Conservation (phyloP, 257 asterid species). For the Solanum sejunctum region DNA sequence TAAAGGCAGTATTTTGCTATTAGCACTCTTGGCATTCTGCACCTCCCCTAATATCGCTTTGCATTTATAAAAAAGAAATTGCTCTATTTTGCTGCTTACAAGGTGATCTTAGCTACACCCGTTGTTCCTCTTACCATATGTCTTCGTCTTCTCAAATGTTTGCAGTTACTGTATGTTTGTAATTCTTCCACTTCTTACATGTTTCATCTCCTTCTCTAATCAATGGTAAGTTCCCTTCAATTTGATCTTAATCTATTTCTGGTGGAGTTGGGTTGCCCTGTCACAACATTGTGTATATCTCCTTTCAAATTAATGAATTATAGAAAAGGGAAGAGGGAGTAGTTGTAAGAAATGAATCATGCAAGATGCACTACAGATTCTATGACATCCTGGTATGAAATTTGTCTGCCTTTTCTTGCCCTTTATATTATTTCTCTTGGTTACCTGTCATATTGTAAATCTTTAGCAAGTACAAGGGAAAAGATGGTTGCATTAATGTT, state of each 20-base stretch:
- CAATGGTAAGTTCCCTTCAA: background rate
- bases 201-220: background rate
- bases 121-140: background rate
- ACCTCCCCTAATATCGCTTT: background rate
- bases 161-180: background rate
- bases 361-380: background rate
- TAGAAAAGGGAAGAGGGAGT: background rate
- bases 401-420: background rate
- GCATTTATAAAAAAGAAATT: background rate
- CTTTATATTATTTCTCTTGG: background rate
- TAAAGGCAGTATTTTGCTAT: background rate
- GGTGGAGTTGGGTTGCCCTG: background rate
- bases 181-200: background rate
- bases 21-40: background rate
- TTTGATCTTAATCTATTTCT: background rate
- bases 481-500: too few species aligned
- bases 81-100: background rate
- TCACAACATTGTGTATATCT: background rate
- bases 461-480: background rate
- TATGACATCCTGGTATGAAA: background rate
- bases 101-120: background rate
- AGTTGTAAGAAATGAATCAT: background rate
- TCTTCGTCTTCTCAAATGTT: background rate
- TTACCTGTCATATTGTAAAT: background rate
- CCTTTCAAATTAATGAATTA: background rate